Conservation (phyloP, 805 yeast genomes). For the Candida piceae region DNA sequence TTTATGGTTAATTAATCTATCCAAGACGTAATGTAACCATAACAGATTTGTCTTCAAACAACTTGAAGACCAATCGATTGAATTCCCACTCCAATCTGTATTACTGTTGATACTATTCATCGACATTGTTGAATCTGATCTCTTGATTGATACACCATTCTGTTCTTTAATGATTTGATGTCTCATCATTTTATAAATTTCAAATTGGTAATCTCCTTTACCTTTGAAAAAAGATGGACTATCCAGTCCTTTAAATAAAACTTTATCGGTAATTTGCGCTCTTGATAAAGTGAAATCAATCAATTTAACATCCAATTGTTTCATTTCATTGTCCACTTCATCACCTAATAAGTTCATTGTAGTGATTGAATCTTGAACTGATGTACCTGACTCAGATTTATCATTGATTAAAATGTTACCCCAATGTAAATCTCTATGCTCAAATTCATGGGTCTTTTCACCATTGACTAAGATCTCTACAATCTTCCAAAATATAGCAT, state of each 20-base stretch:
- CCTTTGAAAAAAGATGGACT: slow-evolving; percentile 59
- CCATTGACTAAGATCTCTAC: slow-evolving; percentile 45
- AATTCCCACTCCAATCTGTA: slow-evolving; percentile 12
- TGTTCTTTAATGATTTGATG: too few relatives aligned
- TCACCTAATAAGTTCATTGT: slow-evolving; percentile 7
- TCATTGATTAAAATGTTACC: slow-evolving; percentile 49
- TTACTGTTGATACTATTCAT: background rate
- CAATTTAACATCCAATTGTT: slow-evolving; percentile 34
- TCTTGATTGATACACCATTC: background rate
- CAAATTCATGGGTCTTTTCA: slow-evolving; percentile 51
- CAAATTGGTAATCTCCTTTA: slow-evolving; percentile 56
- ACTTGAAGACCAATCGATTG: slow-evolving; percentile 43
- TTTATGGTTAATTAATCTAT: slow-evolving; percentile 42
- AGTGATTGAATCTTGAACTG: slow-evolving; percentile 11
- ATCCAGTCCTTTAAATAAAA: slow-evolving; percentile 53
- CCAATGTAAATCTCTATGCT: slow-evolving; percentile 68
- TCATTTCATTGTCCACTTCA: background rate
- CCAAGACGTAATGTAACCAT: slow-evolving; percentile 62
- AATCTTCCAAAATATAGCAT: slow-evolving; percentile 48
- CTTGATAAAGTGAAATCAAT: slow-evolving; percentile 58
- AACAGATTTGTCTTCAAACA: slow-evolving; percentile 49
- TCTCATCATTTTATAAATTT: slow-evolving; percentile 56
- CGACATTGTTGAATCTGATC: slow-evolving; percentile 8
- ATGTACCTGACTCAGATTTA: background rate
- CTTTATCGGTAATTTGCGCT: slow-evolving; percentile 29